A percentile compares a stretch with the other conserved stretches of the same genome.
These are phyloP conservation scores for Russula vinacea DNA, from an alignment of 768 basidiomycete genomes.

Conservation along the genomic window DNA sequence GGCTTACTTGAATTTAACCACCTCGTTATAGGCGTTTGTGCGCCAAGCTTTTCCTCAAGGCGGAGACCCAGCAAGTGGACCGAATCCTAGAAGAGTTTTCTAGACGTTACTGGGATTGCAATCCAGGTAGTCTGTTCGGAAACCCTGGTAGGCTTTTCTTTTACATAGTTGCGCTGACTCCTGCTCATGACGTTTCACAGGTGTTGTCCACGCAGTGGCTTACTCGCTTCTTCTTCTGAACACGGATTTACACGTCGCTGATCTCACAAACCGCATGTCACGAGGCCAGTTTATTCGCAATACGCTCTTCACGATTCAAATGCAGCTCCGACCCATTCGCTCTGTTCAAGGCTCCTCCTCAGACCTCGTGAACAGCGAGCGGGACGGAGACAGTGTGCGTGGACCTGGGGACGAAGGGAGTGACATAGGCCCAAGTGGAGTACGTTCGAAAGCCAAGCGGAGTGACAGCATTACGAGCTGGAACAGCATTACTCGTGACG, in stretches of 20 bases:
- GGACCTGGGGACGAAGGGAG: conserved; percentile 57
- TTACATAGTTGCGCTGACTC: conserved; percentile 17
- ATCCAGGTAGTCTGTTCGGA: conserved; percentile 75
- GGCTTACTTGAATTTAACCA: conserved; percentile 2
- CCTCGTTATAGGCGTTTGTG: conserved; percentile 66
- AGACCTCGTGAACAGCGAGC: conserved; percentile 66
- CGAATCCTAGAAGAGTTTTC: conserved; percentile 93
- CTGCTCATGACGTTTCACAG: conserved; percentile 40
- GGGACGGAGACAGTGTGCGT: conserved; percentile 62
- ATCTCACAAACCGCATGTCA: conserved; percentile 86
- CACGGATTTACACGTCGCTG: conserved; percentile 96
- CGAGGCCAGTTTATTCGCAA: conserved; percentile 88
- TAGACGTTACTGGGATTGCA: conserved; percentile 87
- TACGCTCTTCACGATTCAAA: conserved; percentile 82
- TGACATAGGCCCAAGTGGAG: conserved; percentile 40
- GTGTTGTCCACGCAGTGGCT: conserved; percentile 90
- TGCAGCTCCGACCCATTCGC: conserved; percentile 60
- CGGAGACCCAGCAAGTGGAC: conserved; percentile 97
- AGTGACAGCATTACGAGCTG: conserved; percentile 84
- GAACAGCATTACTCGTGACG: conserved; percentile 72
- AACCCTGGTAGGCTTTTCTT: conserved; percentile 63
- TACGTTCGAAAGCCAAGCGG: conserved; percentile 56
- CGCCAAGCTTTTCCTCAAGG: conserved; percentile 88
- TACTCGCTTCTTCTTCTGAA: conserved; percentile 93
- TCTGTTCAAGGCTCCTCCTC: conserved; percentile 50